phyloP scores from a whole-genome alignment of 2,329 filamentous ascomycete species.

The Fusarium tanahbumbuense region DNA sequence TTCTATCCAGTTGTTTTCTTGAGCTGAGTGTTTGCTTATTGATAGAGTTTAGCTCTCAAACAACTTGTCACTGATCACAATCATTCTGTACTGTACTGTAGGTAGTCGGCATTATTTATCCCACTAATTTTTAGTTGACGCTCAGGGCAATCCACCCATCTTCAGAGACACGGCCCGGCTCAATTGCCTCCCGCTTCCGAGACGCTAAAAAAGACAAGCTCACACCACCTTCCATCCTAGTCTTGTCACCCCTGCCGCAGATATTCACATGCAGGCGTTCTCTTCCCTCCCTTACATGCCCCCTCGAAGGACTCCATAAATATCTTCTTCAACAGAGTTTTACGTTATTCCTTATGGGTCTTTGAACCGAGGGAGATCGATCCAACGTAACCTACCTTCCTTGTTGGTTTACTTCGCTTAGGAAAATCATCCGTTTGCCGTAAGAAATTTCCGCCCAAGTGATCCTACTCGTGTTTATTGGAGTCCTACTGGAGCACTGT shows the following conservation, averaged over 20 bases:
- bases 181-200: neutral
- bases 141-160: neutral
- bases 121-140: neutral
- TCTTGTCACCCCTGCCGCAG: neutral
- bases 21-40: neutral
- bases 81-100: neutral
- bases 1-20: neutral
- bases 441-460: neutral
- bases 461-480: neutral
- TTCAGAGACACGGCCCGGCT: neutral
- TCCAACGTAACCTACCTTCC: slow-evolving; percentile 2
- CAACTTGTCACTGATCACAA: neutral
- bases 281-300: too few relatives aligned
- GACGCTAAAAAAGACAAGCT: neutral
- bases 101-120: neutral
- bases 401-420: neutral
- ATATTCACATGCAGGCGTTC: slow-evolving; percentile 1
- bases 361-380: slow-evolving; percentile 3
- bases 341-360: neutral
- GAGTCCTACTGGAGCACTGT: neutral
- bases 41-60: neutral
- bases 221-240: neutral
- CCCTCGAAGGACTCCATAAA: neutral
- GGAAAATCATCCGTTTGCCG: neutral
- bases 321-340: neutral